Conservation (phyloP, 2,329 filamentous ascomycete species). For the Bipolaris oryzae region DNA sequence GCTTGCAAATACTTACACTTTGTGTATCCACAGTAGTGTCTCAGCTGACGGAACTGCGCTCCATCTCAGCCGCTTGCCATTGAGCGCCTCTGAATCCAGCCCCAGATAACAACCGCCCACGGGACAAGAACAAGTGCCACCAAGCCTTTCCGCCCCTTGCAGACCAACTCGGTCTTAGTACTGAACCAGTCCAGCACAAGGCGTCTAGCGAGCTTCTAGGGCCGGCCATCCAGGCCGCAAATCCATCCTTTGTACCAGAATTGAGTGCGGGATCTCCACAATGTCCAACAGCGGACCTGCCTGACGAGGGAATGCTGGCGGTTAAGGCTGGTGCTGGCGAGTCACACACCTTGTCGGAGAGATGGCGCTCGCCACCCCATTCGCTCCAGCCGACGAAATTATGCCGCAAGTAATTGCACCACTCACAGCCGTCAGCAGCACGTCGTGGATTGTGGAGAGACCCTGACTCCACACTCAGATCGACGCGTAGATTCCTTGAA, state of each 20-base stretch:
- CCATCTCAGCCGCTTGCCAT: constrained; percentile 15
- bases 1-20: no score
- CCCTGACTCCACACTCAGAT: constrained; percentile 10
- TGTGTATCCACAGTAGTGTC: constrained; percentile 16
- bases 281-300: constrained; percentile 10
- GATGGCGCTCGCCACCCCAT: neutral
- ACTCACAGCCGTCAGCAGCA: constrained; percentile 4
- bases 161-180: constrained; percentile 23
- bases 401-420: constrained; percentile 13
- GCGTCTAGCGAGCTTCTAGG: constrained; percentile 33
- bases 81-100: constrained; percentile 1
- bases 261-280: constrained; percentile 17
- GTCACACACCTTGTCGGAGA: constrained; percentile 5
- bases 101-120: constrained; percentile 5
- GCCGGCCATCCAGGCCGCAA: constrained; percentile 14
- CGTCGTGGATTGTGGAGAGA: constrained; percentile 12
- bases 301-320: constrained; percentile 13
- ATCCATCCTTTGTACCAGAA: constrained; percentile 12
- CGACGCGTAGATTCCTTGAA: constrained; percentile 4
- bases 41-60: constrained; percentile 17
- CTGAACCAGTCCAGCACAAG: constrained; percentile 17
- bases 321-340: constrained; percentile 14
- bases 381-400: constrained; percentile 8
- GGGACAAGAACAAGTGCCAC: constrained; percentile 6
- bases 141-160: constrained; percentile 21